Evolutionary conservation across 2,329 filamentous ascomycete species (phyloP).

Genomic region (Fusarium anthophilum): DNA sequence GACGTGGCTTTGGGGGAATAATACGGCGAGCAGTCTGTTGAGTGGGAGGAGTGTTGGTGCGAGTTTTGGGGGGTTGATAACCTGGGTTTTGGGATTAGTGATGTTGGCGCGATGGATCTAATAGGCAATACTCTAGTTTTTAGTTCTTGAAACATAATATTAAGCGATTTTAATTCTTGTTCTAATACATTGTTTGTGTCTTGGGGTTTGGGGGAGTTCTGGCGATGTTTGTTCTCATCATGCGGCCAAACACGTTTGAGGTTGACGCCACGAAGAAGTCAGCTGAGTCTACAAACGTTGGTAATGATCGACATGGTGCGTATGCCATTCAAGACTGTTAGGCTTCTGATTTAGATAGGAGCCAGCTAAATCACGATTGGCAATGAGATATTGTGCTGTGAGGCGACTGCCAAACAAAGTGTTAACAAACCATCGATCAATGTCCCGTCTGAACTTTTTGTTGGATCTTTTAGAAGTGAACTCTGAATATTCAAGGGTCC

Average conservation of each 20-base stretch:
- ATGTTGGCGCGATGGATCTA: background rate
- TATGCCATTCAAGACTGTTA: accelerated
- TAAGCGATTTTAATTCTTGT: too few relatives aligned
- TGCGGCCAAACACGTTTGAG: background rate
- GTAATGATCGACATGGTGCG: accelerated
- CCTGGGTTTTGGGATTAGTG: background rate
- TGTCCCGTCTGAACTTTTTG: background rate
- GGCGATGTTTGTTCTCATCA: background rate
- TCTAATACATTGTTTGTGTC: accelerated
- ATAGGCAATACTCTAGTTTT: background rate
- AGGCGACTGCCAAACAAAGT: accelerated
- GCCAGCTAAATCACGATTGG: accelerated
- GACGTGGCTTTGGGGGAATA: background rate
- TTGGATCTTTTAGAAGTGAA: background rate
- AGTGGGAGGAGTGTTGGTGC: background rate
- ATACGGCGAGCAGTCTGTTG: background rate
- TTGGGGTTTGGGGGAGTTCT: background rate
- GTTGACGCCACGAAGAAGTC: background rate
- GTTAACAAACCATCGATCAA: too few relatives aligned
- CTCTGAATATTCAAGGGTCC: accelerated
- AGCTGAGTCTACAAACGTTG: accelerated
- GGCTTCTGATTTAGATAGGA: accelerated
- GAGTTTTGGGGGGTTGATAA: background rate
- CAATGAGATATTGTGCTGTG: accelerated
- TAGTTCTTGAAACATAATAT: background rate